A percentile compares a stretch with the other conserved stretches of the same genome.
phyloP scores from a whole-genome alignment of 176 grass and related monocot genomes.

The Bolboschoenus planiculmis region DNA sequence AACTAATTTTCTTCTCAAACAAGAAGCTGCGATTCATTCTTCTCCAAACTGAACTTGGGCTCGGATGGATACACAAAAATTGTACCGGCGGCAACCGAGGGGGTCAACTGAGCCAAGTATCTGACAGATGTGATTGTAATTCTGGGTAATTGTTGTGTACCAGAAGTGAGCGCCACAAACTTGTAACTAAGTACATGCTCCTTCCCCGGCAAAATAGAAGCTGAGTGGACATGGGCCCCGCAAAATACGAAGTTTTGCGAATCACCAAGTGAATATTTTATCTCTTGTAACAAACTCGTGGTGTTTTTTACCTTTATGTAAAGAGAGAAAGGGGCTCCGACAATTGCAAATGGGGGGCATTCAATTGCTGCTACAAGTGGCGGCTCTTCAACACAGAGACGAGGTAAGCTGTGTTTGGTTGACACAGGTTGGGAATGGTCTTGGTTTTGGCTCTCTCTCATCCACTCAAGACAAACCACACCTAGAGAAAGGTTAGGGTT shows the following conservation, averaged over 20 bases:
- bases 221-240: conserved; percentile 71
- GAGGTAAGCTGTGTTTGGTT: conserved; percentile 55
- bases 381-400: conserved; percentile 63
- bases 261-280: conserved; percentile 82
- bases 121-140: conserved; percentile 67
- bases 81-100: conserved; percentile 38
- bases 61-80: conserved; percentile 91
- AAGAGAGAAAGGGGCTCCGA: conserved; percentile 78
- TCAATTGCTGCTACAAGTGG: conserved; percentile 74
- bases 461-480: conserved; percentile 68
- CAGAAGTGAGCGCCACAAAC: conserved; percentile 73
- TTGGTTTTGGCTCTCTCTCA: conserved; percentile 47
- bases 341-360: conserved; percentile 72
- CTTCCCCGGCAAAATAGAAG: conserved; percentile 64
- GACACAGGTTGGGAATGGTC: conserved; percentile 32
- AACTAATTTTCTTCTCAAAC: background rate
- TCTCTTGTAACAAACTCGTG: conserved; percentile 88
- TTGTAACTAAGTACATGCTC: conserved; percentile 72
- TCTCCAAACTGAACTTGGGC: conserved; percentile 52
- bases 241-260: conserved; percentile 92
- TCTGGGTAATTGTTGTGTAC: conserved; percentile 64
- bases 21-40: conserved; percentile 27
- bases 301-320: conserved; percentile 73
- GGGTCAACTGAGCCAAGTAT: conserved; percentile 74
- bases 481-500: conserved; percentile 46